Evolutionary conservation across 805 yeast species (phyloP).

Genomic region (Yarrowia hollandica): DNA sequence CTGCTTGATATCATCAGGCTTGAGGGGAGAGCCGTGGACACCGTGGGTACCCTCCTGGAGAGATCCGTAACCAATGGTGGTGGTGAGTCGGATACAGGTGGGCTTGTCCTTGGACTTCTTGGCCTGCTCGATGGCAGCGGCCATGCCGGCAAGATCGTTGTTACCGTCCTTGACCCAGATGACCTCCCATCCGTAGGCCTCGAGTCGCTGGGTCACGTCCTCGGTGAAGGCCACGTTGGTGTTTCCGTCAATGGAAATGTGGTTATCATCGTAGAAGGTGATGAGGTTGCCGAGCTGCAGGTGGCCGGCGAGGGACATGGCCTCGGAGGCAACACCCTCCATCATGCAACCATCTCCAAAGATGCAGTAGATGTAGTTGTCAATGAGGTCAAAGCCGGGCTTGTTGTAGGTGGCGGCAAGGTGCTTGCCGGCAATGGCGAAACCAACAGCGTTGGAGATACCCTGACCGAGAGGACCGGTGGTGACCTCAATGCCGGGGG

Average conservation of each 20-base stretch:
- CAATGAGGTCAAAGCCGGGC: conserved; percentile 41
- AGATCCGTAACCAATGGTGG: conserved; percentile 44
- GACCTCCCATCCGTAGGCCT: conserved; percentile 45
- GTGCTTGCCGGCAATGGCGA: conserved; percentile 46
- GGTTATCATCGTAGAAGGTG: conserved; percentile 45
- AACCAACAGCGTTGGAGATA: conserved; percentile 45
- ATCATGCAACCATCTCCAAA: conserved; percentile 48
- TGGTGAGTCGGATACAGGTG: conserved; percentile 43
- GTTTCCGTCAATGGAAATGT: conserved; percentile 45
- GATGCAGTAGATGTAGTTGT: conserved; percentile 42
- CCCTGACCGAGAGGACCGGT: conserved; percentile 51
- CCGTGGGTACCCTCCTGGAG: conserved; percentile 39
- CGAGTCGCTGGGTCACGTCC: conserved; percentile 41
- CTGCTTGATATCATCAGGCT: conserved; percentile 38
- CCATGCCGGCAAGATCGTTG: conserved; percentile 40
- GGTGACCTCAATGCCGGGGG: conserved; percentile 44
- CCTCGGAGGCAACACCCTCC: conserved; percentile 47
- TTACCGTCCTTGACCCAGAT: conserved; percentile 43
- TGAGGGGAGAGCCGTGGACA: conserved; percentile 46
- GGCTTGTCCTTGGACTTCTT: conserved; percentile 41
- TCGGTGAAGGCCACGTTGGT: conserved; percentile 43
- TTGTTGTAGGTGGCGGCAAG: conserved; percentile 43
- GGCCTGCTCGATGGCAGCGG: conserved; percentile 43
- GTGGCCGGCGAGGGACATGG: conserved; percentile 46
- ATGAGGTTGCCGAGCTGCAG: conserved; percentile 44